Evolutionary conservation across 768 basidiomycete species (phyloP), one percentile per base, ranked within the genome.

Genomic region (Collybia nuda): DNA sequence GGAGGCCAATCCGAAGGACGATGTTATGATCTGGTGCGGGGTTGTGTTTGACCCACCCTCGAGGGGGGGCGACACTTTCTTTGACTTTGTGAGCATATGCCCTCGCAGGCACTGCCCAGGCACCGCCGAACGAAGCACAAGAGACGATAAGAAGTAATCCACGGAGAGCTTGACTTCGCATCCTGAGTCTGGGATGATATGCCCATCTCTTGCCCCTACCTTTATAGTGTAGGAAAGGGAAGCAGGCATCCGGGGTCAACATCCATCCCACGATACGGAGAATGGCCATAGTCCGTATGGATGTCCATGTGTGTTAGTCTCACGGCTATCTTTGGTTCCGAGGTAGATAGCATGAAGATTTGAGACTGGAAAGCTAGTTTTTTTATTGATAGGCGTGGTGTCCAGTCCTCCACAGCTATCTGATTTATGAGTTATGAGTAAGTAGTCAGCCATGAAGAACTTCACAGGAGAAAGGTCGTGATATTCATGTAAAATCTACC

Each of bases 1-100:
- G 74, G 22, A 86, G 74, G 18, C 73, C 84, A 40, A 86, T 81
- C 50, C 79, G 82, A 56, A 86, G 76, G 36, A 69, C 63, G 38
- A 87, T 72, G n/a, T 59, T 62, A 56, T 79, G 73, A 52, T 75
- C 65, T 1, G 74, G 53, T 8, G 76, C 68, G 18, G 84, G 74
- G 35, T 71, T 67, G 1, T 69, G 59, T 48, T 67, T 63, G 22
- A 64, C 48, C 84, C 84, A 86, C 9, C 76, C 77, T 23, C 41
- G 67, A 52, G 80, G 80, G 14, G 69, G 60, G n/a, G 60, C 3
- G 19, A 59, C 43, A 37, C 37, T 51, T 42, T 62, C 60, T 51
- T 62, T 62, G 56, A 62, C 48, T 40, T 54, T 56, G n/a, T 35
- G 51, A 37, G 54, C 19, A 17, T 36, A 49, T 46, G 40, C 40